Evolutionary conservation across 140 eudicot genomes (phyloP), one percentile per base, ranked within the genome.

Genomic region (Ambrosia hybrid): DNA sequence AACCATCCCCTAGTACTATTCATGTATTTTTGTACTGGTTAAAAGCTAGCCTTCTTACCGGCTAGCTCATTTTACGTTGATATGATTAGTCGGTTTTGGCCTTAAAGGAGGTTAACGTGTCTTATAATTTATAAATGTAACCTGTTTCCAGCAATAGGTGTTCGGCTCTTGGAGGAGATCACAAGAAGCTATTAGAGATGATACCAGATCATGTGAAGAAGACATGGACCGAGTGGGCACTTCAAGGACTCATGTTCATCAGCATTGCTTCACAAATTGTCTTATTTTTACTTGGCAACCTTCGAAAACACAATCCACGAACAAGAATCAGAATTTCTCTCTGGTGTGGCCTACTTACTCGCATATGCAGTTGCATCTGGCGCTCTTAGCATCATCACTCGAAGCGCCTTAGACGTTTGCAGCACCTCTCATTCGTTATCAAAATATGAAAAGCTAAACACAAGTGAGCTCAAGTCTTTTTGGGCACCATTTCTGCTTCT

Each of bases 401-500:
- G 68, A 57, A 76, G 48, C 36, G n/a, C n/a, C n/a, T 53, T 75
- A 8, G 83, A 67, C 10, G 72, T 65, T 4, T 30, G 79, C 85
- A 34, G 59, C 82, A 6, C 72, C 71, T n/a, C 81, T 77, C 30
- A 76, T 56, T 37, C 13, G 4, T 5, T 3, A 61, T 55, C 68
- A 51, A 12, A 14, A 9, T n/a, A 3, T 26, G 17, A 14, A 6
- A 68, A 51, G 4, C 71, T 57, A 2, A 52, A 61, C 59, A 56
- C 33, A 9, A 46, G 68, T 6, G 76, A 71, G 65, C 76, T 80
- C 52, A 66, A 51, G 76, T 74, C 83, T 7, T 84, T 84, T 57
- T 84, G n/a, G 85, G 85, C 85, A 11, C 83, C 83, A 0, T 83
- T 74, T 79, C 73, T 78, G 2, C 49, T 83, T 65, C 74, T 83